phyloP scores from a whole-genome alignment of 2,329 filamentous ascomycete genomes.

The Monosporascus sp. region DNA sequence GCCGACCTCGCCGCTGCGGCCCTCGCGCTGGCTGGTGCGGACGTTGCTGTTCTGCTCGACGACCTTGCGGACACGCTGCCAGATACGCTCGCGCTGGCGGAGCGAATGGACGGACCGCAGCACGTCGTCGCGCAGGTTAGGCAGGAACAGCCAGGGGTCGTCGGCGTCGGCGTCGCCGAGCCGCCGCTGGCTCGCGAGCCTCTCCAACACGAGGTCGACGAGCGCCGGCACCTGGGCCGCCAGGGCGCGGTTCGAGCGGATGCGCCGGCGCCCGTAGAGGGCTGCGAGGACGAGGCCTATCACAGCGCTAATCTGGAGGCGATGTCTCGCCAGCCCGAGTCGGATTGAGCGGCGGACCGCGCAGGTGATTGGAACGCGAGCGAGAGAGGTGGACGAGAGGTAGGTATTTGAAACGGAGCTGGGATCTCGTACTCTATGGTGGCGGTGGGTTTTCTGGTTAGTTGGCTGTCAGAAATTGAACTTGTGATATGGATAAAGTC shows the following conservation, averaged over 20 bases:
- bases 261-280: slow-evolving; percentile 59
- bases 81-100: slow-evolving; percentile 70
- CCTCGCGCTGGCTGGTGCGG: slow-evolving; percentile 64
- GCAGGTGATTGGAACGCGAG: slow-evolving; percentile 82
- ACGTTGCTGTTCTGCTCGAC: slow-evolving; percentile 95
- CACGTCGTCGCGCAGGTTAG: slow-evolving; percentile 87
- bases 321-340: slow-evolving; percentile 79
- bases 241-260: slow-evolving; percentile 58
- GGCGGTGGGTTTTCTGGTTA: slow-evolving; percentile 77
- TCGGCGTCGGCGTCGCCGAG: slow-evolving; percentile 62
- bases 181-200: slow-evolving; percentile 77
- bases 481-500: slow-evolving; percentile 18
- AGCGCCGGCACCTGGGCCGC: slow-evolving; percentile 73
- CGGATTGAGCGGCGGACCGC: slow-evolving; percentile 72
- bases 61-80: slow-evolving; percentile 74
- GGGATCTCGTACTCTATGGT: slow-evolving; percentile 67
- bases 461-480: slow-evolving; percentile 38
- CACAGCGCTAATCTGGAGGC: slow-evolving; percentile 72
- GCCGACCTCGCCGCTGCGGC: slow-evolving; percentile 59
- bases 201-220: slow-evolving; percentile 77
- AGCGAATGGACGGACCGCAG: slow-evolving; percentile 75
- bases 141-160: slow-evolving; percentile 79
- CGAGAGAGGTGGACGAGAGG: slow-evolving; percentile 84
- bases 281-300: slow-evolving; percentile 42
- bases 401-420: slow-evolving; percentile 53